Percentiles rank a stretch among this genome's conserved stretches.
Conservation (phyloP, 352 stramenopile genomes). For the Globisporangium uncinulatum region DNA sequence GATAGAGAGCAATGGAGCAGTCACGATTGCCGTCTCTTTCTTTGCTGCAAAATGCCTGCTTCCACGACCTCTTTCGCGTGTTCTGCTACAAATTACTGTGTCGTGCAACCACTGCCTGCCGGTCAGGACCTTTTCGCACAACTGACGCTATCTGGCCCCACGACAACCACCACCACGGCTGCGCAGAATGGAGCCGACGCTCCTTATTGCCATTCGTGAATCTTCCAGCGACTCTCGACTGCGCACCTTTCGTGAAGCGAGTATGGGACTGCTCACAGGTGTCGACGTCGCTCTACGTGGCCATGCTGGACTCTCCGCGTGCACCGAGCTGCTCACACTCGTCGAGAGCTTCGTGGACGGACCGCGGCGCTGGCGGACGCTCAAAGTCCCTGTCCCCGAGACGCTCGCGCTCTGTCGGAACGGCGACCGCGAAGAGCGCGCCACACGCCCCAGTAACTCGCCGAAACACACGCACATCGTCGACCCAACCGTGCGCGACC, state of each 20-base stretch:
- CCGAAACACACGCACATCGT: conserved; percentile 8
- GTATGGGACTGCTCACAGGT: conserved; percentile 3
- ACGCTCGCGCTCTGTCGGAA: conserved; percentile 12
- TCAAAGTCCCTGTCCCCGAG: conserved; percentile 14
- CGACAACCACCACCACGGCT: neutral
- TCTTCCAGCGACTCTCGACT: no score
- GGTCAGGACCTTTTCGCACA: neutral
- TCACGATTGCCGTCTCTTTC: no score
- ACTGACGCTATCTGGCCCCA: neutral
- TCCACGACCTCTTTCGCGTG: no score
- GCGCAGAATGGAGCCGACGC: neutral
- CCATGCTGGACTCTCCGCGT: conserved; percentile 4
- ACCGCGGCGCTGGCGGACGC: conserved; percentile 6
- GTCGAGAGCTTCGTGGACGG: conserved; percentile 12
- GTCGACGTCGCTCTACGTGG: conserved; percentile 4
- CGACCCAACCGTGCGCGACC: conserved; percentile 3
- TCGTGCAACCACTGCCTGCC: no score
- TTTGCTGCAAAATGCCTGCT: no score
- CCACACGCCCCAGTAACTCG: neutral
- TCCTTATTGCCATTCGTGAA: no score
- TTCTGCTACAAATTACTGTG: no score
- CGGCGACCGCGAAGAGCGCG: conserved; percentile 7
- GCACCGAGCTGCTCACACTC: conserved; percentile 8
- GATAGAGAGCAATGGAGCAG: no score
- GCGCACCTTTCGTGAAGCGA: neutral